Conservation (phyloP, 1,284 basidiomycete genomes). For the Rhodofomes roseus region DNA sequence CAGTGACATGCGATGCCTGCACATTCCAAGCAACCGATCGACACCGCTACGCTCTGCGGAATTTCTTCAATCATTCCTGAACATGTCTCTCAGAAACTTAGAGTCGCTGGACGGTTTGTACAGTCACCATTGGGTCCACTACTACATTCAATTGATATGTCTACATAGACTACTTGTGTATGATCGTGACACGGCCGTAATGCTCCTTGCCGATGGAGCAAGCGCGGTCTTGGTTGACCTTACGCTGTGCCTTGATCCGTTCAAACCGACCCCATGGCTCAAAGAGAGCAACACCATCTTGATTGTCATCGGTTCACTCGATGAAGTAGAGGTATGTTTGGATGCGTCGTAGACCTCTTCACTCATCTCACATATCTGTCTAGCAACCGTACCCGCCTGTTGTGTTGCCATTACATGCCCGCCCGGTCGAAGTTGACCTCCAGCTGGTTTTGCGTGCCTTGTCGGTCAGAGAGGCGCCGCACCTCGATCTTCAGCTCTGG, state of each 20-base stretch:
- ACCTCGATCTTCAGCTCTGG: slow-evolving; percentile 46
- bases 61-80: slow-evolving; percentile 13
- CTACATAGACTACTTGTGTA: slow-evolving; percentile 46
- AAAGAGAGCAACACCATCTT: slow-evolving; percentile 46
- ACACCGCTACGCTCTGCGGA: slow-evolving; percentile 12
- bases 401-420: slow-evolving; percentile 15
- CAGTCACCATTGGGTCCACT: slow-evolving; percentile 6
- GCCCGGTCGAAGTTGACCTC: slow-evolving; percentile 29
- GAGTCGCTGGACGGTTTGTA: slow-evolving; percentile 15
- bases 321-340: slow-evolving; percentile 38
- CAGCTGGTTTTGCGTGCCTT: slow-evolving; percentile 47
- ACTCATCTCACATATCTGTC: background rate
- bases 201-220: slow-evolving; percentile 44
- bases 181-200: slow-evolving; percentile 40
- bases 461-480: slow-evolving; percentile 39
- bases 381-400: slow-evolving; percentile 14
- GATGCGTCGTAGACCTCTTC: background rate
- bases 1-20: background rate
- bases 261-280: slow-evolving; percentile 37
- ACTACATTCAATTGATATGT: too few relatives aligned
- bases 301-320: slow-evolving; percentile 54
- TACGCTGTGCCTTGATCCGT: slow-evolving; percentile 42
- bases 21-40: slow-evolving; percentile 13
- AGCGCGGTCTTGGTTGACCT: slow-evolving; percentile 50
- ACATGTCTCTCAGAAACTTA: slow-evolving; percentile 15